These are phyloP conservation scores for Mortierella sp. DNA, from an alignment of 371 early-diverging fungal genomes.

Conservation along the genomic window DNA sequence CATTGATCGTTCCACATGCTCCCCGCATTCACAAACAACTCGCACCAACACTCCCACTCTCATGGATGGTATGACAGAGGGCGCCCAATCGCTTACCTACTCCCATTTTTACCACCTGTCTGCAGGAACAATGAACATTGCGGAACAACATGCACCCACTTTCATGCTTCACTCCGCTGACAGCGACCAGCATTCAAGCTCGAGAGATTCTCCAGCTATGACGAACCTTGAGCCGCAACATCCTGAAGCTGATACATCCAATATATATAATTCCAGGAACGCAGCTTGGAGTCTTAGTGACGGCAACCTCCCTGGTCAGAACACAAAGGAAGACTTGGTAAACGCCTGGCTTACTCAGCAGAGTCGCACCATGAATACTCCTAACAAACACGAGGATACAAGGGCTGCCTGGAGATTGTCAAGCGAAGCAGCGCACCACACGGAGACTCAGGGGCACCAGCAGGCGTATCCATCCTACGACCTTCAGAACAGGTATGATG, in stretches of 20 bases:
- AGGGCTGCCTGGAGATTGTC: neutral
- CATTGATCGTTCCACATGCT: constrained; percentile 12
- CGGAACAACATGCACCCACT: constrained; percentile 16
- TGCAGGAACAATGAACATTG: neutral
- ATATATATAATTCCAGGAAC: constrained; percentile 9
- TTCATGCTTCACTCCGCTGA: constrained; percentile 1
- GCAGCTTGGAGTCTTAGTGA: constrained; percentile 33
- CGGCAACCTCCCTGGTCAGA: constrained; percentile 23
- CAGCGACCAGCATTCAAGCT: constrained; percentile 13
- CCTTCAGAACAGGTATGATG: constrained; percentile 7
- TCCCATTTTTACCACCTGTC: neutral
- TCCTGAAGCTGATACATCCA: neutral
- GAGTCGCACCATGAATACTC: neutral
- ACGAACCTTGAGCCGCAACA: constrained; percentile 8
- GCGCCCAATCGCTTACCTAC: constrained; percentile 13
- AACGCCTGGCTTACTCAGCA: constrained; percentile 35
- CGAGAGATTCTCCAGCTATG: constrained; percentile 7
- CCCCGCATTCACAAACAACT: constrained; percentile 19
- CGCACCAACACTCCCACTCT: constrained; percentile 12
- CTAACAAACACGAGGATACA: neutral
- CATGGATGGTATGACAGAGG: constrained; percentile 13
- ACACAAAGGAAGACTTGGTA: constrained; percentile 27
- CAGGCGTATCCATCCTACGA: neutral
- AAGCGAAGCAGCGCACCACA: neutral
- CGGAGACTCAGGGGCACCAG: constrained; percentile 13